Conservation (phyloP, 495 filamentous ascomycete species). For the Tuber magnatum region DNA sequence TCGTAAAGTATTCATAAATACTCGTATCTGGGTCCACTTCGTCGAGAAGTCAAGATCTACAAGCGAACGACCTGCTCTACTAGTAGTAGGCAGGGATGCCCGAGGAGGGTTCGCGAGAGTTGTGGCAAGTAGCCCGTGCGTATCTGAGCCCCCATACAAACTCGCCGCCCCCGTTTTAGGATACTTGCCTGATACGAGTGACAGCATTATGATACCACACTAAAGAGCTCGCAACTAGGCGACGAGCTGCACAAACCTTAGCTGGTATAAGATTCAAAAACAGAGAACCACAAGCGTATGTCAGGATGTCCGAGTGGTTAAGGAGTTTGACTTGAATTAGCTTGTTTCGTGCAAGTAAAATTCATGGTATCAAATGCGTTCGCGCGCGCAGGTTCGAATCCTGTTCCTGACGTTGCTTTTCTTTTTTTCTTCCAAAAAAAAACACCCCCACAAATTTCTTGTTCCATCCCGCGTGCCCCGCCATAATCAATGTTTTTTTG, state of each 20-base stretch:
- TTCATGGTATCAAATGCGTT: constrained; percentile 4
- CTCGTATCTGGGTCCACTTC: too few relatives aligned
- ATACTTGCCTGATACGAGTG: too few relatives aligned
- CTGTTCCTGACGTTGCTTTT: constrained; percentile 1
- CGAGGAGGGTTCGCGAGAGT: too few relatives aligned
- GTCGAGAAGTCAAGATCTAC: neutral
- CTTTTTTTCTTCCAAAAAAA: neutral
- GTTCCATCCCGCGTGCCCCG: neutral
- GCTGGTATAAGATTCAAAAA: neutral
- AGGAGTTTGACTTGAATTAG: constrained; percentile 3
- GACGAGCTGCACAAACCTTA: neutral
- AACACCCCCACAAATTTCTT: neutral
- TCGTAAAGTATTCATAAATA: neutral
- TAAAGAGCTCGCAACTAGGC: too few relatives aligned
- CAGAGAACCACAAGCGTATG: neutral
- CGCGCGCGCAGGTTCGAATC: constrained; percentile 5
- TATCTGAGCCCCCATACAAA: too few relatives aligned
- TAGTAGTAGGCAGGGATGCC: too few relatives aligned
- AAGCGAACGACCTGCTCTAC: neutral
- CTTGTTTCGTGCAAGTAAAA: neutral
- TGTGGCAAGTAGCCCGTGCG: too few relatives aligned
- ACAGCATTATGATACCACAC: too few relatives aligned
- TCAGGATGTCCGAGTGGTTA: constrained; percentile 6
- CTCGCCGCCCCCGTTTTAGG: too few relatives aligned
- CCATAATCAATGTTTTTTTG: neutral